These are phyloP conservation scores for Colletotrichum euphorbiae DNA, from an alignment of 2,329 filamentous ascomycete species.

Conservation along the genomic window DNA sequence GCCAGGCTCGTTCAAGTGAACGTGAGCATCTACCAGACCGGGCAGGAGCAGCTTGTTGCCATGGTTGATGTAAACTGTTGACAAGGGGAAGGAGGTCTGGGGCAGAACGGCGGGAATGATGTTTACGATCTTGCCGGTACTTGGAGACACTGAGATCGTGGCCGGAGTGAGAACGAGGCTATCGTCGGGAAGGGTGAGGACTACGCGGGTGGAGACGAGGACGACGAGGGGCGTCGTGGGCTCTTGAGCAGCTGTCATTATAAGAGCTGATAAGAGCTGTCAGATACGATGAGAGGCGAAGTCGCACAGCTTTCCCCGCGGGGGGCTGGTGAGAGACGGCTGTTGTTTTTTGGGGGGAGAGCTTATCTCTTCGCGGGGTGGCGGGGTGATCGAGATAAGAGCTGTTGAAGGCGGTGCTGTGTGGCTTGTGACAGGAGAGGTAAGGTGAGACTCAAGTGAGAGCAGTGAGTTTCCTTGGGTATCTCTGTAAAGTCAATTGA, in stretches of 20 bases:
- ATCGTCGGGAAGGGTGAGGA: constrained; percentile 77
- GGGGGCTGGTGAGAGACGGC: neutral
- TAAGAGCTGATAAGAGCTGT: constrained; percentile 27
- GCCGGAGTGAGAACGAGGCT: constrained; percentile 77
- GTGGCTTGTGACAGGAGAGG: constrained; percentile 5
- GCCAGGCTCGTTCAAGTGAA: constrained; percentile 97
- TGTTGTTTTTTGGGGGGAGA: constrained; percentile 7
- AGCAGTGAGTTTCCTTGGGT: neutral
- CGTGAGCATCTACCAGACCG: constrained; percentile 94
- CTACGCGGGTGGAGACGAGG: constrained; percentile 84
- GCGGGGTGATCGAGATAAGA: constrained; percentile 21
- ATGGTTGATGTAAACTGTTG: constrained; percentile 83
- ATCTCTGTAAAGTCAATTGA: neutral
- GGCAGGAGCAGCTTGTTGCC: constrained; percentile 87
- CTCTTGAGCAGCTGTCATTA: constrained; percentile 49
- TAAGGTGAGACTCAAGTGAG: constrained; percentile 1
- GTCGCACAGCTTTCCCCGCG: constrained; percentile 19
- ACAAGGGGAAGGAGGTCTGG: constrained; percentile 76
- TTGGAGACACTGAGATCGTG: constrained; percentile 82
- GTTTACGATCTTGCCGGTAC: constrained; percentile 85
- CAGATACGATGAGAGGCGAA: constrained; percentile 20
- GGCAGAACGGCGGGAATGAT: constrained; percentile 82
- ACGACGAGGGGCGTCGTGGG: constrained; percentile 68
- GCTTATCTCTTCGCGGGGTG: constrained; percentile 34
- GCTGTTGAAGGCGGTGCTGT: neutral